These are phyloP conservation scores for Cerrena zonata DNA, from an alignment of 1,284 basidiomycete species.

Conservation along the genomic window DNA sequence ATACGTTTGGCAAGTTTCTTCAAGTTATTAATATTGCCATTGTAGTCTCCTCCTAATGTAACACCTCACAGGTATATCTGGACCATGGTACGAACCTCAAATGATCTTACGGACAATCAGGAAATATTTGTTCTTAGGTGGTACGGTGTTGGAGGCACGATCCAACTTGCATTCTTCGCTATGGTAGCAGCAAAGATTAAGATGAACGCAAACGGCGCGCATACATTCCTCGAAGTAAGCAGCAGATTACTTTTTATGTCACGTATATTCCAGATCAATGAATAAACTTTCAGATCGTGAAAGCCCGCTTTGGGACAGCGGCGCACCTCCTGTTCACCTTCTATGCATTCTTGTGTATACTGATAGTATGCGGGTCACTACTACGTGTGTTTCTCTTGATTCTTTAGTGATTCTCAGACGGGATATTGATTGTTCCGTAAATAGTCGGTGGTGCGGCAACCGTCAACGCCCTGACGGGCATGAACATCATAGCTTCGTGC, in stretches of 20 bases:
- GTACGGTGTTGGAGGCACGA: conserved; percentile 57
- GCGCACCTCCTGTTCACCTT: conserved; percentile 77
- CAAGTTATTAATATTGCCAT: no score
- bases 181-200: conserved; percentile 72
- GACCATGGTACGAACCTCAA: conserved; percentile 32
- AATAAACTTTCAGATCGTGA: conserved; percentile 49
- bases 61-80: conserved; percentile 43
- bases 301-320: conserved; percentile 65
- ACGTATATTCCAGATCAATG: neutral
- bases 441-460: conserved; percentile 70
- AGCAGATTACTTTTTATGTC: neutral
- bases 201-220: conserved; percentile 58
- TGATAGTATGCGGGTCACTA: conserved; percentile 63
- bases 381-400: conserved; percentile 34
- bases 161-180: conserved; percentile 71
- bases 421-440: neutral
- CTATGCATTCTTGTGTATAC: conserved; percentile 72
- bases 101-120: neutral
- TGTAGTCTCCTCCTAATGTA: no score
- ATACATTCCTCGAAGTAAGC: conserved; percentile 48
- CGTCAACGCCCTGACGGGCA: conserved; percentile 74
- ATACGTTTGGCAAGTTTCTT: conserved; percentile 38
- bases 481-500: conserved; percentile 76
- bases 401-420: conserved; percentile 3
- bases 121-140: conserved; percentile 30